phyloP scores from a whole-genome alignment of 306 rosid species.

The Spatholobus suberectus region DNA sequence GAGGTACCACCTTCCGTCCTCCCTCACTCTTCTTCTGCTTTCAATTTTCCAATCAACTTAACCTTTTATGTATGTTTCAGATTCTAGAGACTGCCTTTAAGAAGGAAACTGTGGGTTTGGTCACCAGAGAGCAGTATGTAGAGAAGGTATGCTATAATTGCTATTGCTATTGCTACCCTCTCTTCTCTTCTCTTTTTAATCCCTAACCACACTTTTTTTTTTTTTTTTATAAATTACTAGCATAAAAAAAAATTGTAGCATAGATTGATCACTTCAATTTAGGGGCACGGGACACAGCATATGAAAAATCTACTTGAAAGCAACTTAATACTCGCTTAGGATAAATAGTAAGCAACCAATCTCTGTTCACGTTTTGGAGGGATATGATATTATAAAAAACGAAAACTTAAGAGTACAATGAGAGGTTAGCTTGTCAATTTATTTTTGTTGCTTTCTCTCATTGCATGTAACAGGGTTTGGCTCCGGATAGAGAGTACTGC shows the following conservation, averaged over 20 bases:
- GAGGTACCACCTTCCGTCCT: conserved; percentile 66
- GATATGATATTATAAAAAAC: neutral
- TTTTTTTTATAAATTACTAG: too few relatives aligned
- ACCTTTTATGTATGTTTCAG: conserved; percentile 45
- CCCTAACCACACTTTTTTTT: neutral
- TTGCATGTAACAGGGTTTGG: conserved; percentile 37
- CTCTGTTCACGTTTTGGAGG: conserved; percentile 31
- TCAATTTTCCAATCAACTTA: neutral
- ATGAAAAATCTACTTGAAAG: conserved; percentile 36
- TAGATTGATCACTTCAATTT: conserved; percentile 2
- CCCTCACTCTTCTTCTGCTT: neutral
- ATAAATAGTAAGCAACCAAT: conserved; percentile 10
- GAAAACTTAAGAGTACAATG: neutral
- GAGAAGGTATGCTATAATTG: conserved; percentile 69
- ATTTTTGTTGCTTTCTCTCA: conserved; percentile 37
- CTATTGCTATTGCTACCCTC: too few relatives aligned
- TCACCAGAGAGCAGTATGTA: conserved; percentile 91
- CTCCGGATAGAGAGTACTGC: conserved; percentile 8
- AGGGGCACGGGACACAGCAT: conserved; percentile 31
- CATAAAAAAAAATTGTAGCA: neutral
- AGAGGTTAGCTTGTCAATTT: conserved; percentile 37
- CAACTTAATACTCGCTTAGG: conserved; percentile 1
- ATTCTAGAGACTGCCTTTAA: conserved; percentile 96
- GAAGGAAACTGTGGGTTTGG: conserved; percentile 97
- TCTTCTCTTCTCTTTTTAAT: neutral